A percentile compares a stretch with the other conserved stretches of the same genome.
Conservation (phyloP, 1,284 basidiomycete genomes). For the Athelia sp. region DNA sequence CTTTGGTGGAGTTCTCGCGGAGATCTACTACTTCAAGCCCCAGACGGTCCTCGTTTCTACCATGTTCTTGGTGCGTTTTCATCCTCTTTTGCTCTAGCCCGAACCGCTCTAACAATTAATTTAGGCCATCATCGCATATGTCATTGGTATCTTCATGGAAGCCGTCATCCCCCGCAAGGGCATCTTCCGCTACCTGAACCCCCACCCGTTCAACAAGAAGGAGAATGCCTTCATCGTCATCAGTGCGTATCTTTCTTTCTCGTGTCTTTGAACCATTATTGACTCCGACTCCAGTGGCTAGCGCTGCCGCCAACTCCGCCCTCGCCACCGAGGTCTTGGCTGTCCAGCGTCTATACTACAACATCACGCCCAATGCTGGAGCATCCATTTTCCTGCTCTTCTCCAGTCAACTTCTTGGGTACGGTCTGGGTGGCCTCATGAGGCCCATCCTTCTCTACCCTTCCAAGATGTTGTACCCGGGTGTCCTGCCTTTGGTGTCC, state of each 20-base stretch:
- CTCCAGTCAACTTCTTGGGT: conserved; percentile 55
- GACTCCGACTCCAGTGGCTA: conserved; percentile 34
- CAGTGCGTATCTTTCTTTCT: conserved; percentile 16
- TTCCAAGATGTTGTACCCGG: conserved; percentile 60
- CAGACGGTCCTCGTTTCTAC: conserved; percentile 47
- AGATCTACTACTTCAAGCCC: conserved; percentile 66
- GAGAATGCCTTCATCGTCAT: conserved; percentile 64
- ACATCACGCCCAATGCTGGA: conserved; percentile 47
- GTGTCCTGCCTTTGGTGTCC: conserved; percentile 46
- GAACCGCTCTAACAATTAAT: no score
- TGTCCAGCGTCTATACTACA: conserved; percentile 52
- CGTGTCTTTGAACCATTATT: not conserved
- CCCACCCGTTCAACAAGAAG: conserved; percentile 41
- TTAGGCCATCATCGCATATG: no score
- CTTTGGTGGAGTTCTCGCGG: conserved; percentile 52
- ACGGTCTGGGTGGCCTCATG: conserved; percentile 56
- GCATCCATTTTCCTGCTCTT: conserved; percentile 55
- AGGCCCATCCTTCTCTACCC: conserved; percentile 56
- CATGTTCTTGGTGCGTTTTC: conserved; percentile 38
- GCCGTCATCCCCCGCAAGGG: conserved; percentile 43
- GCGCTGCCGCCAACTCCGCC: conserved; percentile 59
- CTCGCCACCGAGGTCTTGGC: conserved; percentile 65
- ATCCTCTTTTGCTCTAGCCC: no score
- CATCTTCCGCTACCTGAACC: conserved; percentile 50
- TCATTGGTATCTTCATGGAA: conserved; percentile 36